Percentiles rank a stretch among this genome's conserved stretches.
Evolutionary conservation across 2,329 filamentous ascomycete genomes (phyloP).

Genomic region (Fulvia fulva): DNA sequence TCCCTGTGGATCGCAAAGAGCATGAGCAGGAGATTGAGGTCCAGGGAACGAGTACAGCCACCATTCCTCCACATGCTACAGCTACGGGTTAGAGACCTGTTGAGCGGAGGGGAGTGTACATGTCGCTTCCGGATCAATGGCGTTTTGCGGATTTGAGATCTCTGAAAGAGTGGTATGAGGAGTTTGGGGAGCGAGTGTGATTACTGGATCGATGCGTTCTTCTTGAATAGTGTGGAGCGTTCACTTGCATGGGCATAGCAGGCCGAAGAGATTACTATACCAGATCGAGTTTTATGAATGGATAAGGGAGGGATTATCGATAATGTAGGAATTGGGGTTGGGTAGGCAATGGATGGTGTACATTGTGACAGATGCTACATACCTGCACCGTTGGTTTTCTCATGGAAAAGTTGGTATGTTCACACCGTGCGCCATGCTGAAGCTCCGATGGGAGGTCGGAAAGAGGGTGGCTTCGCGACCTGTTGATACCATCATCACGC

Average conservation of each 20-base stretch:
- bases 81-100: not conserved
- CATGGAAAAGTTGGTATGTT: no score
- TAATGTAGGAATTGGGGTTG: no score
- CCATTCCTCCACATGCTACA: not conserved
- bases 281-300: not conserved
- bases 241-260: not conserved
- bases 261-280: not conserved
- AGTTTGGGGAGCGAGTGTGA: not conserved
- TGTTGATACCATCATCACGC: no score
- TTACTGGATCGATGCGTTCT: not conserved
- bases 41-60: not conserved
- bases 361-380: no score
- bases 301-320: not conserved
- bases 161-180: not conserved
- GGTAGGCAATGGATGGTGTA: no score
- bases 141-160: not conserved
- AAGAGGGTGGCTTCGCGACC: no score
- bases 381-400: no score
- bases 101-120: not conserved
- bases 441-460: no score
- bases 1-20: not conserved
- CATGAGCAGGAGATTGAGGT: not conserved
- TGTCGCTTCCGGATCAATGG: not conserved
- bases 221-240: not conserved
- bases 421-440: no score